A percentile compares a stretch with the other conserved stretches of the same genome.
These are phyloP conservation scores for Sequoia sempervirens DNA, from an alignment of 75 land plant genomes.

Conservation along the genomic window DNA sequence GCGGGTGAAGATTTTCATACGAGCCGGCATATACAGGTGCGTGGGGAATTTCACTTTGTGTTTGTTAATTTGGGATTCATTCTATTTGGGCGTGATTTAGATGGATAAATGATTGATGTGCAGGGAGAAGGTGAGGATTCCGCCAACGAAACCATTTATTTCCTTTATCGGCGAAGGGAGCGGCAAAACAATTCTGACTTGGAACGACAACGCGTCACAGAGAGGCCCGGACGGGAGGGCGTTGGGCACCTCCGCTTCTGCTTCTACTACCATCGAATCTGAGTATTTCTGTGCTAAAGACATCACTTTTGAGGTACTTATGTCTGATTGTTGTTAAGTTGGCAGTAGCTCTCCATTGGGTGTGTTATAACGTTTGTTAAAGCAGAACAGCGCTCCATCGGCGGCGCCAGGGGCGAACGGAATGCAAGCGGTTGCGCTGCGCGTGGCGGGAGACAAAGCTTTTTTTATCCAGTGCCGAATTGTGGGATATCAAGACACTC, in stretches of 20 bases:
- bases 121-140: slow-evolving; percentile 82
- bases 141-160: slow-evolving; percentile 54
- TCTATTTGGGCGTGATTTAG: not conserved
- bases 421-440: slow-evolving; percentile 70
- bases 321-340: no score
- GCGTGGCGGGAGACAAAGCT: slow-evolving; percentile 68
- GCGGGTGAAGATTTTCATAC: slow-evolving; percentile 52
- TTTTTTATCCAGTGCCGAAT: slow-evolving; percentile 53
- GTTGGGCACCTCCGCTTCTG: slow-evolving; percentile 61
- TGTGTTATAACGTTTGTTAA: not conserved
- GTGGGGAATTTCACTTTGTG: not conserved
- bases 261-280: slow-evolving; percentile 62
- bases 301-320: slow-evolving; percentile 69
- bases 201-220: slow-evolving; percentile 69
- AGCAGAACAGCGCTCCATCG: slow-evolving; percentile 56
- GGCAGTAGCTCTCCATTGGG: not conserved
- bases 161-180: slow-evolving; percentile 60
- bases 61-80: not conserved
- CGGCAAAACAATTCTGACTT: slow-evolving; percentile 47
- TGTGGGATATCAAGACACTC: slow-evolving; percentile 72
- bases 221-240: slow-evolving; percentile 16
- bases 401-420: slow-evolving; percentile 50
- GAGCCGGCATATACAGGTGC: slow-evolving; percentile 70
- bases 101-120: slow-evolving; percentile 2
- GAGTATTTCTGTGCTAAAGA: slow-evolving; percentile 69